Percentiles rank a stretch among this genome's conserved stretches.
These are phyloP conservation scores for Yamagishiella unicocca DNA, from an alignment of 139 green algal species.

Conservation along the genomic window DNA sequence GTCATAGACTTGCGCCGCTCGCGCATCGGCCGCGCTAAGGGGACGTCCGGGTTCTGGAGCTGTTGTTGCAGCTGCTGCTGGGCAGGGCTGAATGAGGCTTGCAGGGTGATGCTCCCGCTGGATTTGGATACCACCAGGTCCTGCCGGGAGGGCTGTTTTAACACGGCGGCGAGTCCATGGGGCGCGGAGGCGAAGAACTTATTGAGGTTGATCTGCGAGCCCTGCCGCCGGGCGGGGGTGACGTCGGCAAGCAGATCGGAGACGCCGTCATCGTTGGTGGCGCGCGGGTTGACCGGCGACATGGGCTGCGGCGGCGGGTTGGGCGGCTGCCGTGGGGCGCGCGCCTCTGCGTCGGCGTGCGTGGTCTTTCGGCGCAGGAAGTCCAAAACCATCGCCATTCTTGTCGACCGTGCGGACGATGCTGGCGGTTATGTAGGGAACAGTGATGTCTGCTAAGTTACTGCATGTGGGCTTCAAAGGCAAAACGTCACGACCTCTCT, in stretches of 20 bases:
- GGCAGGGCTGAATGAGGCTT: neutral
- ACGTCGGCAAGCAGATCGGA: neutral
- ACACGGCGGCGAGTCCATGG: neutral
- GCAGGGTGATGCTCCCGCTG: neutral
- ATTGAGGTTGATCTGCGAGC: conserved; percentile 20
- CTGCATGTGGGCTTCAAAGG: neutral
- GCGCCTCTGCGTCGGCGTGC: neutral
- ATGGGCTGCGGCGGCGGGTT: neutral
- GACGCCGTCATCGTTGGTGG: neutral
- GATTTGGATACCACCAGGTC: neutral
- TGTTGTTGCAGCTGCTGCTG: neutral
- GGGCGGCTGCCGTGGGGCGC: neutral
- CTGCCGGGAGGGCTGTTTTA: neutral
- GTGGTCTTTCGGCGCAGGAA: neutral
- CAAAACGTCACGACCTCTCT: no score
- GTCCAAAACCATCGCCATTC: neutral
- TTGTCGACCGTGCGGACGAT: no score
- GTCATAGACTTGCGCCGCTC: conserved; percentile 22
- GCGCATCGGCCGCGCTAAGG: neutral
- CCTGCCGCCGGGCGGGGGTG: neutral
- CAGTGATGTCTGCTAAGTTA: no score
- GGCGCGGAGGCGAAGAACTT: neutral
- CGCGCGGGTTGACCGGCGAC: neutral
- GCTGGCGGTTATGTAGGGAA: no score
- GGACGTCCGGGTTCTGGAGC: neutral